Evolutionary conservation across 2,329 filamentous ascomycete species (phyloP), one percentile per base, ranked within the genome.

Genomic region (Sporothrix euskadiensis): DNA sequence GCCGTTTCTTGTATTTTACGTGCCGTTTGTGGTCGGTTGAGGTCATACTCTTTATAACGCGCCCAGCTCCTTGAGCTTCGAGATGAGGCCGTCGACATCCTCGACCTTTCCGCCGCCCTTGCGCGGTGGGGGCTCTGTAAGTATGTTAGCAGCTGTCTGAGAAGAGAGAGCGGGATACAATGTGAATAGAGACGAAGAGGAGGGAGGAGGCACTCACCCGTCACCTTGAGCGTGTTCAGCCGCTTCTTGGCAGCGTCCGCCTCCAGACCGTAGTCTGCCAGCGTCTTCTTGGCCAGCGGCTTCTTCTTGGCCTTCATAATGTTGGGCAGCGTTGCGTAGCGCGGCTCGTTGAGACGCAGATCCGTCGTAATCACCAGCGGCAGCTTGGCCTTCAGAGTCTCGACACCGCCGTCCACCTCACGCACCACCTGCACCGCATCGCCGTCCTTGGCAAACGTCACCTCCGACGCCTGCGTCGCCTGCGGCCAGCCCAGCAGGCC

Each of bases 221-320:
- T 89, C 76, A 99, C 94, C 88, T 96, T 96, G 78, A 98, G 80
- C 72, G 94, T 92, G 89, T 96, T 97, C 81, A 99, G 83, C 79
- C 94, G 88, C 83, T 88, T 90, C 81, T 88, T 87, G 71, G 88
- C 88, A 78, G 94, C 90, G 59, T 97, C 83, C 71, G 88, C 88
- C 78, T 94, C 90, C 59, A 98, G 83, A 1, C 92, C 93, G 82
- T 92, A 92, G 80, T 99, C 96, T 73, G 85, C 88, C 81, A 98
- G 82, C 77, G 88, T 93, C 88, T 94, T 92, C 91, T 98, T 98
- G 79, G 96, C 94, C 78, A 99, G 80, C 80, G 93, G 93, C 92
- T 99, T 99, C 92, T 98, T 99, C 92, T 99, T 99, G 71, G 96
- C 96, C 91, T 98, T 99, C 96, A 99, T 99, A 77, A 99, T 98